phyloP scores from a whole-genome alignment of 116 monocot species.

The Zostera marina region DNA sequence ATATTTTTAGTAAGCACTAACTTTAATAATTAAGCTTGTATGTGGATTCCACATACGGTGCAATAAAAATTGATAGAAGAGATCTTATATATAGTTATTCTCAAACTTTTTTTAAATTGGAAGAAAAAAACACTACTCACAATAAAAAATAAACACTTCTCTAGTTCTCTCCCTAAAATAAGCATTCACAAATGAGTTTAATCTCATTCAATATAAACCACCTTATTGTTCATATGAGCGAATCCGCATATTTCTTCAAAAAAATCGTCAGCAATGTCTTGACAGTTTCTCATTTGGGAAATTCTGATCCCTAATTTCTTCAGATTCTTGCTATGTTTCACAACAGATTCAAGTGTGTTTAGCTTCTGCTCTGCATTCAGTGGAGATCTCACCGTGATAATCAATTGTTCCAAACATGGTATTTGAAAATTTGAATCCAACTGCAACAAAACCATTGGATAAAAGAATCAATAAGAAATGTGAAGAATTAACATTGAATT shows the following conservation, averaged over 20 bases:
- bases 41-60: too few relatives aligned
- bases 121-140: background rate
- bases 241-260: constrained; percentile 80
- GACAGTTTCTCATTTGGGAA: constrained; percentile 74
- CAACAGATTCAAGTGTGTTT: constrained; percentile 49
- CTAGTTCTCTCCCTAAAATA: too few relatives aligned
- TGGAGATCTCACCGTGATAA: constrained; percentile 75
- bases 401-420: constrained; percentile 61
- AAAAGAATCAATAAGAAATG: background rate
- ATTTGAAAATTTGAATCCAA: constrained; percentile 49
- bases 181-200: too few relatives aligned
- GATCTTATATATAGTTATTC: too few relatives aligned
- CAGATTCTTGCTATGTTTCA: constrained; percentile 38
- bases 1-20: too few relatives aligned
- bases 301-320: constrained; percentile 56
- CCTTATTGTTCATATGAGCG: constrained; percentile 26
- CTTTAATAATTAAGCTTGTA: too few relatives aligned
- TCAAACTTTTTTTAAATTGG: too few relatives aligned
- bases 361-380: constrained; percentile 91
- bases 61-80: too few relatives aligned
- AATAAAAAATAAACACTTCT: too few relatives aligned
- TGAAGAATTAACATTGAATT: background rate
- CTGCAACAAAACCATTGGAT: constrained; percentile 22
- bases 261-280: constrained; percentile 75
- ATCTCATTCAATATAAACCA: constrained; percentile 60